Base-by-base conservation (phyloP, 1,284 basidiomycete genomes). In the Mycosarcoma maydis region DNA sequence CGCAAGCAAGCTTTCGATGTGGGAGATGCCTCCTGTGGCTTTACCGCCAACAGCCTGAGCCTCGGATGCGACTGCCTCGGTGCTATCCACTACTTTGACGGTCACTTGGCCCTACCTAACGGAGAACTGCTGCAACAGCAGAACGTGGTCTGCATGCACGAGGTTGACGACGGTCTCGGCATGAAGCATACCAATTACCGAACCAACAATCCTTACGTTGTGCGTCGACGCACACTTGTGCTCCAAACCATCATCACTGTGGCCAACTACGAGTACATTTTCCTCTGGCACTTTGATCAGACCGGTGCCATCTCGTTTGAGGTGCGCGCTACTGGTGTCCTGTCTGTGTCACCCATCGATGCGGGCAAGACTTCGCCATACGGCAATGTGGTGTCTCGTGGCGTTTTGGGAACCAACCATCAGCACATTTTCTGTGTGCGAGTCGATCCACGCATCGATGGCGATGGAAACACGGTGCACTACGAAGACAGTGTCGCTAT, bases 401-500 rank as follows among this genome's bases (percentile, higher is more conserved):
- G 87, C 37, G 86, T 97, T 78, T 89, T 89, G 67, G 94, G 92
- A 0, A 93, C 95, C 44, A 87, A 93, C 81, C 94, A 96, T 82
- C 92, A 95, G 78, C 93, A 95, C 80, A 82, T 92, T 45, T 89
- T 89, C 83, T 88, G 85, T 26, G 44, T 93, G 60, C 89, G 91
- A 14, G 84, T 95, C 42, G 94, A 97, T 83, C 91, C 93, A 1
- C 94, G 94, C 90, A 85, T 96, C 65, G 94, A 97, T 78, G 94
- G 94, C 4, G 83, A 94, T 46, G 83, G 85, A 64, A 96, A 96
- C 83, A 88, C 88, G 13, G 87, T 96, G 71, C 50, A 55, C 48
- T 59, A 67, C 36, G 41, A 73, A 17, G 56, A 83, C 59, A 82
- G 83, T 53, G 82, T 84, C 59, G 64, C 65, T 13, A 80, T 83